Base-by-base conservation (phyloP, 176 grass and related monocot species). In the Juncus effusus region DNA sequence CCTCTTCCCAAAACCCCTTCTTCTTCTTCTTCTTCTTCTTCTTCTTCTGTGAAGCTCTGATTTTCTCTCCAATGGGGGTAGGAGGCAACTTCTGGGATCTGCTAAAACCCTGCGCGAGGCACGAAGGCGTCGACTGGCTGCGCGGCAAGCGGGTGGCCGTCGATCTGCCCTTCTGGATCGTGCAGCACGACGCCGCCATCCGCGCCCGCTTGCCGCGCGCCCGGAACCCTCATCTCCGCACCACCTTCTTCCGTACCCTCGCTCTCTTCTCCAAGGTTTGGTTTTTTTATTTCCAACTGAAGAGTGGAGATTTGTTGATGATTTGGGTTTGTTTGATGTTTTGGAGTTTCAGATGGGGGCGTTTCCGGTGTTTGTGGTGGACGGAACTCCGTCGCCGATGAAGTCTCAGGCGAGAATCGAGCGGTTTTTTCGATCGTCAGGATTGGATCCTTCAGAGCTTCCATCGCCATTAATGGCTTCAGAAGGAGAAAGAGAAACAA, bases 101-200 rank as follows among this genome's bases (percentile, higher is more conserved):
- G 0, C 78, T 97, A 9, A 86, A 82, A 65, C 93, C 85, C 54
- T 89, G 79, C 67, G 85, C 77, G 28, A 72, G 71, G 49, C 65
- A 80, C 35, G 88, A 97, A 45, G 85, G 63, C 4, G 77, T 82
- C 42, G 88, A 82, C 8, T 82, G 67, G 81, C 88, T 97, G 52
- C 88, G 82, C 45, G 80, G 84, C 67, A 84, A 90, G 71, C 88
- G 85, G 60, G 88, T 97, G 51, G 93, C 93, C 70, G 79, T 91
- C 44, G 93, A 97, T 66, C 93, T 97, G 60, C 90, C 93, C 72
- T 97, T 86, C 77, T 97, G 87, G 93, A 51, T 97, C 67, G 80
- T 97, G 56, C 86, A 86, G 63, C 93, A 97, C 60, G 90, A 84
- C 59, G 74, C 85, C 50, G 88, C 85, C 77, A 74, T 89, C 56